Conservation (phyloP, 305 asterid species). For the Solanum hybrid region DNA sequence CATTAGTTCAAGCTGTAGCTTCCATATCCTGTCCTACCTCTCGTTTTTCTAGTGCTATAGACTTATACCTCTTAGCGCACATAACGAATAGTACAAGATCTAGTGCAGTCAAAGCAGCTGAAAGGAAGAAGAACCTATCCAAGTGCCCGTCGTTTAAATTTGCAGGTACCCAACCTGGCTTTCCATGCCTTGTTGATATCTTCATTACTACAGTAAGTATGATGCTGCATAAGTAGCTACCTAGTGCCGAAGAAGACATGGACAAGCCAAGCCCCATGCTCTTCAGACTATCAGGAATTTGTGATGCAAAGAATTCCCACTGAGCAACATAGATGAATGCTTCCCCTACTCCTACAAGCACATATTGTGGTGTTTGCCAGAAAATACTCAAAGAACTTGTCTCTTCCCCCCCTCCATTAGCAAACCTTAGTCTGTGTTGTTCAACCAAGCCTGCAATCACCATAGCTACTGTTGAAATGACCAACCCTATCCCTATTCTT, state of each 20-base stretch:
- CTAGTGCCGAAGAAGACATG: slow-evolving; percentile 73
- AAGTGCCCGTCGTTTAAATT: slow-evolving; percentile 70
- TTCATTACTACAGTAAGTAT: slow-evolving; percentile 54
- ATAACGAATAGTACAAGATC: slow-evolving; percentile 50
- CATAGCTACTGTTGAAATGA: slow-evolving; percentile 52
- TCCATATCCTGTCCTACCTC: slow-evolving; percentile 21
- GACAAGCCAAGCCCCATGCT: slow-evolving; percentile 75
- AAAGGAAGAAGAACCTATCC: slow-evolving; percentile 75
- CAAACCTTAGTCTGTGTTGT: slow-evolving; percentile 43
- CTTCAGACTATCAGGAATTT: slow-evolving; percentile 63
- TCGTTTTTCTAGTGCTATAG: slow-evolving; percentile 39
- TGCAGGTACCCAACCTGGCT: slow-evolving; percentile 71
- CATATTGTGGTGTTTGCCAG: slow-evolving; percentile 83
- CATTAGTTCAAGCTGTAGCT: slow-evolving; percentile 22
- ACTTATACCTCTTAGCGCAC: slow-evolving; percentile 63
- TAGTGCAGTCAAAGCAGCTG: slow-evolving; percentile 53
- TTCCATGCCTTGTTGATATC: slow-evolving; percentile 51
- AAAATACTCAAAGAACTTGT: slow-evolving; percentile 58
- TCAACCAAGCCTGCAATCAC: slow-evolving; percentile 64
- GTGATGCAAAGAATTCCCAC: slow-evolving; percentile 68
- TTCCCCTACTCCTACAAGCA: slow-evolving; percentile 74
- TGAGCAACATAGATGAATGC: slow-evolving; percentile 74
- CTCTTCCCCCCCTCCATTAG: slow-evolving; percentile 23
- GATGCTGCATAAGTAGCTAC: slow-evolving; percentile 61
- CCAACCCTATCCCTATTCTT: slow-evolving; percentile 72